Percentiles rank a stretch among this genome's conserved stretches.
Evolutionary conservation across 805 yeast genomes (phyloP).

Genomic region (Zygotorulaspora sp.): DNA sequence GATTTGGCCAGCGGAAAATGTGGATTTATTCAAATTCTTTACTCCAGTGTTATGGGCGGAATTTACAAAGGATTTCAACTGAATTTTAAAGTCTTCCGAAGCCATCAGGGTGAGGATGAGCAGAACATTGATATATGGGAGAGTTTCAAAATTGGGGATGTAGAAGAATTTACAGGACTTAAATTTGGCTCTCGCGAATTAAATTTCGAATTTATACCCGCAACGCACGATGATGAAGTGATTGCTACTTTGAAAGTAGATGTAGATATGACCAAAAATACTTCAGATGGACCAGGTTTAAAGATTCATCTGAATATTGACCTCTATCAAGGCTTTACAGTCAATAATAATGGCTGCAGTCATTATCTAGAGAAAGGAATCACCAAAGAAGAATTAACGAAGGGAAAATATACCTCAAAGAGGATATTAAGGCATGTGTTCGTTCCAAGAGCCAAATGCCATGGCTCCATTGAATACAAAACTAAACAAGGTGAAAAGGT

Average conservation of each 20-base stretch:
- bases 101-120: conserved; percentile 15
- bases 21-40: conserved; percentile 51
- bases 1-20: conserved; percentile 39
- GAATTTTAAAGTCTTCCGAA: conserved; percentile 42
- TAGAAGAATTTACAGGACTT: conserved; percentile 17
- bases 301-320: conserved; percentile 20
- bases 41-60: conserved; percentile 47
- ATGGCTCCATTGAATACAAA: conserved; percentile 48
- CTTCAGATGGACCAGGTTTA: conserved; percentile 11
- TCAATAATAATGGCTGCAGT: conserved; percentile 73
- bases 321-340: conserved; percentile 55
- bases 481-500: conserved; percentile 8
- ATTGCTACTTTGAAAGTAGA: conserved; percentile 17
- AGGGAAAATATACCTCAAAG: conserved; percentile 46
- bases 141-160: conserved; percentile 39
- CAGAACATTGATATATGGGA: conserved; percentile 43
- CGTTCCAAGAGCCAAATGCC: conserved; percentile 69
- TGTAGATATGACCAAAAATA: conserved; percentile 14
- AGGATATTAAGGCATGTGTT: conserved; percentile 61
- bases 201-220: conserved; percentile 19
- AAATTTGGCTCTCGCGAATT: conserved; percentile 19
- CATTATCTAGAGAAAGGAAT: conserved; percentile 53
- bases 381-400: conserved; percentile 7
- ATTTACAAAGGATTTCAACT: conserved; percentile 51
- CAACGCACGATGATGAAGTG: conserved; percentile 6